These are phyloP conservation scores for Xylariaceae sp. DNA, from an alignment of 2,329 filamentous ascomycete species.

Conservation along the genomic window DNA sequence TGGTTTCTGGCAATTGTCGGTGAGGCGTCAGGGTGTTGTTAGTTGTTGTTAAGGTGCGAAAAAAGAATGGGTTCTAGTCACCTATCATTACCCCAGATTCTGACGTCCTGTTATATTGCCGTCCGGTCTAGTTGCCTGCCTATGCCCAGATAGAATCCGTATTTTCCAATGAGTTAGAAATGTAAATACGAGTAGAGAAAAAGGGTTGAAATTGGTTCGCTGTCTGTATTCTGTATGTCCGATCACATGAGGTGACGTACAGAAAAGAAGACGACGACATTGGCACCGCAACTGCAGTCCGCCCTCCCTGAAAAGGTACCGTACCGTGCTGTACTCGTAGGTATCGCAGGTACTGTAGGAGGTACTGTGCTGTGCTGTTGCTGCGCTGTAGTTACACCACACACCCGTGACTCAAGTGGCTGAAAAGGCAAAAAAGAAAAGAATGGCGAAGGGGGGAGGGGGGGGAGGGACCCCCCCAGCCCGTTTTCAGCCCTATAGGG, in stretches of 20 bases:
- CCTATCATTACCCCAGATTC: not conserved
- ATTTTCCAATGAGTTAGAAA: not conserved
- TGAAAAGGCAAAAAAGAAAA: conserved; percentile 12
- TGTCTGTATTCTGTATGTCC: not conserved
- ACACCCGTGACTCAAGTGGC: conserved; percentile 13
- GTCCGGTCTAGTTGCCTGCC: not conserved
- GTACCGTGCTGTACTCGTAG: too few relatives aligned
- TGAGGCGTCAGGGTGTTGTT: not conserved
- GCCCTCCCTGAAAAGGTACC: too few relatives aligned
- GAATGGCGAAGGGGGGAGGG: conserved; percentile 1
- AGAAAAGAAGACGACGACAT: not conserved
- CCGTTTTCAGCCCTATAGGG: conserved; percentile 22
- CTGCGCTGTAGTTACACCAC: conserved; percentile 17
- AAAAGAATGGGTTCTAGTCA: not conserved
- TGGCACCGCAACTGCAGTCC: not conserved
- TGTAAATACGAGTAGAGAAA: not conserved
- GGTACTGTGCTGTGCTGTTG: not conserved
- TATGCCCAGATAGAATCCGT: not conserved
- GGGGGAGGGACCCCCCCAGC: conserved; percentile 5
- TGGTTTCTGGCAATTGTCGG: not conserved
- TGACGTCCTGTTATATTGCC: not conserved
- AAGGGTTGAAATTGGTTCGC: not conserved
- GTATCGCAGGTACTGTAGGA: too few relatives aligned
- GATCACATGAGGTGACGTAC: conserved; percentile 6
- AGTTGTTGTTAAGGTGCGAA: not conserved